phyloP scores from a whole-genome alignment of 768 basidiomycete species.

The Russula sp. region DNA sequence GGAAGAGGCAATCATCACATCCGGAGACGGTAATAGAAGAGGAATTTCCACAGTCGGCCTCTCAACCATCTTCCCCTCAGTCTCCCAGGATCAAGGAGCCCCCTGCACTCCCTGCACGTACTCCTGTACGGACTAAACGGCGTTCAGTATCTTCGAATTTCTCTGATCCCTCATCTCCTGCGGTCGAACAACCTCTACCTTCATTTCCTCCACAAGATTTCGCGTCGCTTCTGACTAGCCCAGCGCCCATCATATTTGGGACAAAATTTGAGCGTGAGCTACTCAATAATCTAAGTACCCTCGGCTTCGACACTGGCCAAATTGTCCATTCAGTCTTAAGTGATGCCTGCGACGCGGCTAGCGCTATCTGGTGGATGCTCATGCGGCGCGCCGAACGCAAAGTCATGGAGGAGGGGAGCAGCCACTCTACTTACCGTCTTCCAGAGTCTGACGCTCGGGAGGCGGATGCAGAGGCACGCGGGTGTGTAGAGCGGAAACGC shows the following conservation, averaged over 20 bases:
- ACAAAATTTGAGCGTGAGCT: conserved; percentile 75
- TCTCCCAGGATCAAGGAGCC: conserved; percentile 34
- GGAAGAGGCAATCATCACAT: conserved; percentile 30
- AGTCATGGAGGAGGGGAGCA: conserved; percentile 33
- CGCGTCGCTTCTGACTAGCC: conserved; percentile 51
- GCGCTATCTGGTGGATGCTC: conserved; percentile 96
- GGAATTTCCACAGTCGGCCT: conserved; percentile 25
- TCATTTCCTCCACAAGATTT: conserved; percentile 47
- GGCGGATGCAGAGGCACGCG: conserved; percentile 20
- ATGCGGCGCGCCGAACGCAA: conserved; percentile 71
- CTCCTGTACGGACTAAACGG: conserved; percentile 91
- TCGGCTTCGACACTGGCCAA: conserved; percentile 92
- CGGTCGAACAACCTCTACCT: conserved; percentile 28
- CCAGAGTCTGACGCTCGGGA: neutral
- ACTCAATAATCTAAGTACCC: conserved; percentile 58
- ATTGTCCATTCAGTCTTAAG: conserved; percentile 88
- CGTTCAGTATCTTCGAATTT: conserved; percentile 88
- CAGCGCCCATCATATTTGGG: conserved; percentile 79
- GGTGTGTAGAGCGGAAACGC: conserved; percentile 20
- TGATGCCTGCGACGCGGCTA: conserved; percentile 87
- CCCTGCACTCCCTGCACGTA: conserved; percentile 64
- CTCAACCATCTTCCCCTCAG: conserved; percentile 24
- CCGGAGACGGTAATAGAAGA: conserved; percentile 52
- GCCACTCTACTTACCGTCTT: conserved; percentile 10
- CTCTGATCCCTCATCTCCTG: conserved; percentile 52